A percentile compares a stretch with the other conserved stretches of the same genome.
phyloP scores from a whole-genome alignment of 257 asterid species.

The Knoxia roxburghii region DNA sequence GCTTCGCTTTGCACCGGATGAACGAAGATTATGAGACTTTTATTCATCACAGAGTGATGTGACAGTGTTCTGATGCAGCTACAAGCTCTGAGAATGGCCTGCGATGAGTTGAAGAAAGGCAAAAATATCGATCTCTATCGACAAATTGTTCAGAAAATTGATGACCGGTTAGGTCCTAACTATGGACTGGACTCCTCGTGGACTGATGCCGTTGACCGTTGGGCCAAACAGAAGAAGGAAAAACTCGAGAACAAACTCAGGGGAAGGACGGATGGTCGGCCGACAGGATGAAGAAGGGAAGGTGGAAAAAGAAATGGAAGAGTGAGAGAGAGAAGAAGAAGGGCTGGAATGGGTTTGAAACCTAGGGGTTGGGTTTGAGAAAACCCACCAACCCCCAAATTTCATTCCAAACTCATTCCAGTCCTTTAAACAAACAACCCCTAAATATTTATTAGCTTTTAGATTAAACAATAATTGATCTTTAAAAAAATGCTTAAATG shows the following conservation, averaged over 20 bases:
- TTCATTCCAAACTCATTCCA: too few relatives aligned
- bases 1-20: constrained; percentile 82
- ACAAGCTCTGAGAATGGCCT: constrained; percentile 91
- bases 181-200: constrained; percentile 62
- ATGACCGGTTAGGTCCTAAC: constrained; percentile 62
- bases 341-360: too few relatives aligned
- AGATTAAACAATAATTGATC: too few relatives aligned
- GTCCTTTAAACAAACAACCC: too few relatives aligned
- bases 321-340: too few relatives aligned
- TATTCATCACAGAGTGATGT: constrained; percentile 67
- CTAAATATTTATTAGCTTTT: too few relatives aligned
- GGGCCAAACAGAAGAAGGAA: constrained; percentile 73
- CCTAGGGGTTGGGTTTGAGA: too few relatives aligned
- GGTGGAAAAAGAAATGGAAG: too few relatives aligned
- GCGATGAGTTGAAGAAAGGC: constrained; percentile 90
- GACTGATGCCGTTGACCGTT: constrained; percentile 75
- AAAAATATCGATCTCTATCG: constrained; percentile 75
- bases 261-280: too few relatives aligned
- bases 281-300: too few relatives aligned
- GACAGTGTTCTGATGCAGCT: constrained; percentile 58
- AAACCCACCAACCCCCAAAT: too few relatives aligned
- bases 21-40: constrained; percentile 71
- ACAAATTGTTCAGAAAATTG: constrained; percentile 73
- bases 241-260: constrained; percentile 94
- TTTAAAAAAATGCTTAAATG: too few relatives aligned